Evolutionary conservation across 2,329 filamentous ascomycete genomes (phyloP).

Genomic region (Aspergillus nomiae): DNA sequence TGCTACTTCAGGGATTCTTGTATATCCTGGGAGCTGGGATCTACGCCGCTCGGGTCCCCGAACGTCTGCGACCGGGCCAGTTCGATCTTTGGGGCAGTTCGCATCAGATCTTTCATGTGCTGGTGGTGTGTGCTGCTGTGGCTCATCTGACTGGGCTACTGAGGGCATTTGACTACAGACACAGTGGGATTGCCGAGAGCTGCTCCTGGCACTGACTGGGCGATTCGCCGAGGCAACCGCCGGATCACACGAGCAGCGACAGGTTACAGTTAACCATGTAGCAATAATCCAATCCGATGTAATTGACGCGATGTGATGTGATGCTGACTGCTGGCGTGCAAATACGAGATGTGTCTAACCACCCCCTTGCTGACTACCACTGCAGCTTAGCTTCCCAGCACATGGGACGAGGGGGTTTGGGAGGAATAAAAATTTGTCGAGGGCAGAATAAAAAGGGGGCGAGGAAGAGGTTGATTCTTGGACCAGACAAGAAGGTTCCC

Average conservation of each 20-base stretch:
- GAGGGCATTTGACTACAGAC: slow-evolving; percentile 83
- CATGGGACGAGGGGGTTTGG: not conserved
- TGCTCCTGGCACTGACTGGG: slow-evolving; percentile 40
- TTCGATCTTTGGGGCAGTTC: slow-evolving; percentile 94
- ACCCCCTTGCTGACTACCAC: slow-evolving; percentile 6
- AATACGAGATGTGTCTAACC: slow-evolving; percentile 21
- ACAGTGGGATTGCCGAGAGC: slow-evolving; percentile 59
- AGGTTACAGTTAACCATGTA: slow-evolving; percentile 19
- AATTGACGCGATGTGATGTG: slow-evolving; percentile 15
- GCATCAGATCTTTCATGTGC: slow-evolving; percentile 93
- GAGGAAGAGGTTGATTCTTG: not conserved
- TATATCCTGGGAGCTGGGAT: slow-evolving; percentile 85
- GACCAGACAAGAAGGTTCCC: not conserved
- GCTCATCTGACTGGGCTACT: slow-evolving; percentile 80
- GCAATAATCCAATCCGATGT: slow-evolving; percentile 20
- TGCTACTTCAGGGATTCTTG: slow-evolving; percentile 75
- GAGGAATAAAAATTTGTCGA: not conserved
- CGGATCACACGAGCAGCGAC: slow-evolving; percentile 23
- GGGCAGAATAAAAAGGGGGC: not conserved
- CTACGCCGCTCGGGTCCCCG: slow-evolving; percentile 84
- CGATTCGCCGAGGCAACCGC: slow-evolving; percentile 17
- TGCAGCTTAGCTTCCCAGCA: not conserved
- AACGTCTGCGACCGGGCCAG: slow-evolving; percentile 72
- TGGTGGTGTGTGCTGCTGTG: slow-evolving; percentile 79
- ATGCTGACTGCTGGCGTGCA: slow-evolving; percentile 17